These are phyloP conservation scores for Quercus phellos DNA, from an alignment of 331 rosid genomes.

Conservation along the genomic window DNA sequence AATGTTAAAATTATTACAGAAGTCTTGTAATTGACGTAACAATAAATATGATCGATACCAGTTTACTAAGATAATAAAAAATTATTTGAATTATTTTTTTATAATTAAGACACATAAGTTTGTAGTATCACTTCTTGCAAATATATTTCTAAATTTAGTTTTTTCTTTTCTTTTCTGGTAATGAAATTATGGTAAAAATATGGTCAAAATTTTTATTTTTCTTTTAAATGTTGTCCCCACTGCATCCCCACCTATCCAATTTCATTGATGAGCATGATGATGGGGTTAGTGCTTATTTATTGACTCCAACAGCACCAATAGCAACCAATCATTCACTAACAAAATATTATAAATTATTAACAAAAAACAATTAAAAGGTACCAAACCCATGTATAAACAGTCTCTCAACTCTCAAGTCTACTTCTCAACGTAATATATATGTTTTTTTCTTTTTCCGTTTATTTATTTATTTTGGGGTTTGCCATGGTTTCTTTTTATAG, in stretches of 20 bases:
- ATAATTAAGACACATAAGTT: no score
- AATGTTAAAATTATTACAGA: no score
- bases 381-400: constrained; percentile 13
- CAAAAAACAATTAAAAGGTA: not conserved
- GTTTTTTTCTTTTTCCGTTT: not conserved
- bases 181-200: constrained; percentile 2
- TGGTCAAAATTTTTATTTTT: not conserved
- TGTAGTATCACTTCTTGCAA: no score
- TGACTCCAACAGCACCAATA: constrained; percentile 42
- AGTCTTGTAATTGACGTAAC: no score
- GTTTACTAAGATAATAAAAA: not conserved
- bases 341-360: not conserved
- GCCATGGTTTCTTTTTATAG: not conserved
- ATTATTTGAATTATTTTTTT: no score
- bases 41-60: no score
- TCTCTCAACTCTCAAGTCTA: not conserved
- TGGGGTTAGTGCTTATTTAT: constrained; percentile 24
- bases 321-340: constrained; percentile 28
- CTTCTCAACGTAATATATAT: constrained; percentile 15
- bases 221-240: constrained; percentile 3
- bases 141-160: no score
- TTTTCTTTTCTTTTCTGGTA: not conserved
- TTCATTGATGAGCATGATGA: constrained; percentile 30
- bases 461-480: not conserved
- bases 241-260: constrained; percentile 23